Percentiles rank a stretch among this genome's conserved stretches.
phyloP scores from a whole-genome alignment of 2,329 filamentous ascomycete genomes.

The Epichloe hybrida region DNA sequence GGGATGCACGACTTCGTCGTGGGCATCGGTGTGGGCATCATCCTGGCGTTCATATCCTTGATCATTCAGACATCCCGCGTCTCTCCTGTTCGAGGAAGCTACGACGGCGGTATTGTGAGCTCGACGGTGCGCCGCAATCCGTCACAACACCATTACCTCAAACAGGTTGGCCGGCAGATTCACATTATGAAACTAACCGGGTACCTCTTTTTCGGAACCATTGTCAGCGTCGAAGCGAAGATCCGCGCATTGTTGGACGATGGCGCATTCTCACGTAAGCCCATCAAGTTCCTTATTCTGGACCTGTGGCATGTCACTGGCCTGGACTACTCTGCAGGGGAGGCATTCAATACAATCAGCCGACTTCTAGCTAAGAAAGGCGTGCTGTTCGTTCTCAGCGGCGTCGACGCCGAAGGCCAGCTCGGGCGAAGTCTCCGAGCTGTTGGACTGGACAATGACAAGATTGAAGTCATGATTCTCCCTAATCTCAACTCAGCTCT shows the following conservation, averaged over 20 bases:
- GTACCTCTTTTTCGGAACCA: conserved; percentile 97
- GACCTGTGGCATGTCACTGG: conserved; percentile 84
- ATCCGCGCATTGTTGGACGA: conserved; percentile 75
- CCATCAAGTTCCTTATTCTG: conserved; percentile 80
- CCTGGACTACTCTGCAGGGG: conserved; percentile 93
- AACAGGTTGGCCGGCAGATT: conserved; percentile 75
- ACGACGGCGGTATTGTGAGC: conserved; percentile 75
- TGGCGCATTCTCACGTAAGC: conserved; percentile 59
- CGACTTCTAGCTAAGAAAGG: conserved; percentile 64
- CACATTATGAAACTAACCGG: conserved; percentile 84
- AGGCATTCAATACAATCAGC: conserved; percentile 88
- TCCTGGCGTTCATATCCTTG: conserved; percentile 80
- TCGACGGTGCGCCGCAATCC: conserved; percentile 89
- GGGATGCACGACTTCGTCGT: conserved; percentile 93
- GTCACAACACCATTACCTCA: conserved; percentile 75
- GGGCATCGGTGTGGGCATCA: conserved; percentile 82
- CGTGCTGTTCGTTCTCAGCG: conserved; percentile 71
- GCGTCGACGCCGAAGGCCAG: conserved; percentile 61
- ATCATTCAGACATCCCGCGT: conserved; percentile 85
- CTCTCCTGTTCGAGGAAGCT: conserved; percentile 80
- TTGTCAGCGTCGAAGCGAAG: conserved; percentile 84
- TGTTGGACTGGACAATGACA: conserved; percentile 66
- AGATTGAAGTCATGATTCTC: conserved; percentile 64
- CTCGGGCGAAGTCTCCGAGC: conserved; percentile 69
- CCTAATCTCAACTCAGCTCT: conserved; percentile 85